Evolutionary conservation across 2,329 filamentous ascomycete species (phyloP), one percentile per base, ranked within the genome.

Genomic region (Blumeria hordei): DNA sequence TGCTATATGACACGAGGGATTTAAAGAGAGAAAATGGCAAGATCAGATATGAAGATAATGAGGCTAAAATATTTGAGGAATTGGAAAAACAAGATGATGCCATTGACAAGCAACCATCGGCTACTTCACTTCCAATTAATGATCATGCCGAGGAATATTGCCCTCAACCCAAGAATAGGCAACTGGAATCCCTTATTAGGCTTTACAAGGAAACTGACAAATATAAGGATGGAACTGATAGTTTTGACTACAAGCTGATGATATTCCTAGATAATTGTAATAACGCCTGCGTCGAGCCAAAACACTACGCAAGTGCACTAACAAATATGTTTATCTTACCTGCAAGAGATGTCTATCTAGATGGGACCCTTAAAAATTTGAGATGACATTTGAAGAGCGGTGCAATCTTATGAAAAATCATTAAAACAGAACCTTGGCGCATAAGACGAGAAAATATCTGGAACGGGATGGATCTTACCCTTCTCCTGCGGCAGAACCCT

Each of bases 211-310:
- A 39, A 10, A 35, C 32, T 21, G 50, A 32, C 14, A 53, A 39
- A 21, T 53, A 53, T 14, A 53, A 21, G 16, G 35, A 53, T 39
- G 50, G 50, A 18, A 53, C 34, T 8, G 35, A 53, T 18, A 45
- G 43, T 18, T 21, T 45, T 11, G 43, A 45, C n/a, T 45, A 45
- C 43, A 45, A 45, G 16, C 14, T n/a, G 16, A 53, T 16, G 18
- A 53, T 39, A n/a, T 53, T 53, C 18, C 50, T 53, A 18, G 16
- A 53, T 14, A 53, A 53, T 39, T 53, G 7, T 39, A 35, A 53
- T 3, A 53, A 53, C 35, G 34, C 50, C n/a, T 52, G 35, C 16
- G 50, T 53, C 35, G 50, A 53, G 18, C 32, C n/a, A 16, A 53
- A 18, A 28, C n/a, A 53, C 6, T 35, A 35, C 12, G 34, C 32